These are phyloP conservation scores for Leishmania guyanensis DNA, from an alignment of 208 protist species.

Conservation along the genomic window DNA sequence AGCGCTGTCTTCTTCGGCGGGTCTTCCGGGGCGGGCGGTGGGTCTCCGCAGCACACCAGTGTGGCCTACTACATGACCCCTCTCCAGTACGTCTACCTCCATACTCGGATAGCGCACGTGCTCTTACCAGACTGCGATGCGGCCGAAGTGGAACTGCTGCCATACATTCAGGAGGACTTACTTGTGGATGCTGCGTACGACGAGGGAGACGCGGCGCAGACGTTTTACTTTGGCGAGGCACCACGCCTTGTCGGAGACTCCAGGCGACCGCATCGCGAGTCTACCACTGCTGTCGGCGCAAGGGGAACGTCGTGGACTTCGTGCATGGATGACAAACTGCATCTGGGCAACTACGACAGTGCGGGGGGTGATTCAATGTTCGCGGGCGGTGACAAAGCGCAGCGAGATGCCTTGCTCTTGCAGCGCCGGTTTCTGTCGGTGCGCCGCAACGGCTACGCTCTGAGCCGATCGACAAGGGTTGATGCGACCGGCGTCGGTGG, in stretches of 20 bases:
- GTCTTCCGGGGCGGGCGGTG: neutral
- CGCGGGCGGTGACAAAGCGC: neutral
- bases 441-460: slow-evolving; percentile 27
- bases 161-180: slow-evolving; percentile 76
- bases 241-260: slow-evolving; percentile 30
- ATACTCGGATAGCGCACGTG: slow-evolving; percentile 75
- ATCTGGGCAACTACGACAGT: neutral
- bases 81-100: slow-evolving; percentile 85
- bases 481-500: neutral
- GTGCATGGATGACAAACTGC: neutral
- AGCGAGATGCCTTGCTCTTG: slow-evolving; percentile 13
- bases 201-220: slow-evolving; percentile 33
- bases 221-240: slow-evolving; percentile 51
- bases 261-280: slow-evolving; percentile 1
- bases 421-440: slow-evolving; percentile 22
- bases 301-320: neutral
- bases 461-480: neutral
- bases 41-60: slow-evolving; percentile 17
- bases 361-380: slow-evolving; percentile 10
- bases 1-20: neutral
- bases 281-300: neutral
- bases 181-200: slow-evolving; percentile 57
- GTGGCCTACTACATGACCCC: slow-evolving; percentile 72
- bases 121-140: slow-evolving; percentile 62
- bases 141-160: slow-evolving; percentile 72